Base-by-base conservation (phyloP, 2,329 filamentous ascomycete genomes). In the Mollisia scopiformis region DNA sequence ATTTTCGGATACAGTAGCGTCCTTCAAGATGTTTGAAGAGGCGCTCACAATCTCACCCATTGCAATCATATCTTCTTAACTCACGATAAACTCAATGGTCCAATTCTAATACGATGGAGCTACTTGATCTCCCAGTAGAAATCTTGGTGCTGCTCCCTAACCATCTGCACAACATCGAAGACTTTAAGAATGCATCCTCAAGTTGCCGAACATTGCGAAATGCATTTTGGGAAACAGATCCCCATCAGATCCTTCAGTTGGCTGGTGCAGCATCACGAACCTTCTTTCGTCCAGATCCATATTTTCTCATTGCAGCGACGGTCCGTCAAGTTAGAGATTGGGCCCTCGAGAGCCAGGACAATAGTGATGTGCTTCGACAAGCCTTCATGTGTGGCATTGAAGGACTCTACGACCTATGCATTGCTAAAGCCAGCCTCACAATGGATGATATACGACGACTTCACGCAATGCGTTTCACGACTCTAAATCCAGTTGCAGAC, bases 281-380 rank as follows among this genome's bases (percentile, higher is more conserved):
- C 33, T 76, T 76, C 68, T 77, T 76, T 66, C 72, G 71, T 6
- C 75, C 75, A 28, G 71, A 73, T 56, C 75, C 75, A 1, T 66
- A 74, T 41, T 75, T 75, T 54, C 72, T 77, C 8, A 63, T 76
- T 39, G 65, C 69, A 25, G 74, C 74, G 3, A 71, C 70, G 14
- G 74, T 73, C 2, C 63, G 67, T 6, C 68, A 76, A 55, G 62
- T 73, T 5, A 68, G 72, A 7, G 46, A 71, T 49, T 77, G 75
- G 75, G 74, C 75, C 2, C 63, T 75, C 2, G 27, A 60, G 13
- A 65, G 64, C 47, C 30, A 62, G 1, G 53, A 54, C 0, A 72
- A 72, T 39, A 72, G 68, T 23, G 41, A 43, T 27, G 14, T 28
- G 5, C 43, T 47, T 11, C 43, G 23, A 11, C 16, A 25, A 13